A percentile compares a stretch with the other conserved stretches of the same genome.
phyloP scores from a whole-genome alignment of 2,329 filamentous ascomycete genomes.

The Cryphonectria nitschkei region DNA sequence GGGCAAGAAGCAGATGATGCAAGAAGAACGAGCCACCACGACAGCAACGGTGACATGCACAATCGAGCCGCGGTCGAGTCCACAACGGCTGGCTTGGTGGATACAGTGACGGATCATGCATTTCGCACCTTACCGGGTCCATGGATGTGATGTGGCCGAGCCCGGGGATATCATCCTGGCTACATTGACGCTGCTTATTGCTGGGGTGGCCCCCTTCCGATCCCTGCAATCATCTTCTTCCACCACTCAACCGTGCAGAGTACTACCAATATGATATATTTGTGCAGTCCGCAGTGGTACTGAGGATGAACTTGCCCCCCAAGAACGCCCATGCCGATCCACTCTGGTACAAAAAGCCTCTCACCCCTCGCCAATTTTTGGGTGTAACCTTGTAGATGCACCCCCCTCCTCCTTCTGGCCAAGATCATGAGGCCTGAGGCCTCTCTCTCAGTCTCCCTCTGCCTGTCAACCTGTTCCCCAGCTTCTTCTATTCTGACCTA shows the following conservation, averaged over 20 bases:
- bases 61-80: conserved; percentile 13
- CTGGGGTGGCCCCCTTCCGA: not conserved
- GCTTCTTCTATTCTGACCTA: not conserved
- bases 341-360: conserved; percentile 5
- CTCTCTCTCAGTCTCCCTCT: not conserved
- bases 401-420: not conserved
- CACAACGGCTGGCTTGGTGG: conserved; percentile 18
- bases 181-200: not conserved
- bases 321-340: not conserved
- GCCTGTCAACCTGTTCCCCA: not conserved
- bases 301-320: not conserved
- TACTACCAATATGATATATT: not conserved
- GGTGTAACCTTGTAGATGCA: conserved; percentile 1
- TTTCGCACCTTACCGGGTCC: conserved; percentile 7
- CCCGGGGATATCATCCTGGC: not conserved
- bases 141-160: conserved; percentile 16
- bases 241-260: not conserved
- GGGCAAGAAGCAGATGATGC: not conserved
- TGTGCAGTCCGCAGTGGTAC: not conserved
- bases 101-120: conserved; percentile 7
- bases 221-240: not conserved
- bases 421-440: not conserved
- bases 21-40: conserved; percentile 4
- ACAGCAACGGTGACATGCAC: conserved; percentile 6
- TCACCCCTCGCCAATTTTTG: not conserved